A percentile compares a stretch with the other conserved stretches of the same genome.
Conservation (phyloP, 2,329 filamentous ascomycete species). For the Calonectria multiphialidica region DNA sequence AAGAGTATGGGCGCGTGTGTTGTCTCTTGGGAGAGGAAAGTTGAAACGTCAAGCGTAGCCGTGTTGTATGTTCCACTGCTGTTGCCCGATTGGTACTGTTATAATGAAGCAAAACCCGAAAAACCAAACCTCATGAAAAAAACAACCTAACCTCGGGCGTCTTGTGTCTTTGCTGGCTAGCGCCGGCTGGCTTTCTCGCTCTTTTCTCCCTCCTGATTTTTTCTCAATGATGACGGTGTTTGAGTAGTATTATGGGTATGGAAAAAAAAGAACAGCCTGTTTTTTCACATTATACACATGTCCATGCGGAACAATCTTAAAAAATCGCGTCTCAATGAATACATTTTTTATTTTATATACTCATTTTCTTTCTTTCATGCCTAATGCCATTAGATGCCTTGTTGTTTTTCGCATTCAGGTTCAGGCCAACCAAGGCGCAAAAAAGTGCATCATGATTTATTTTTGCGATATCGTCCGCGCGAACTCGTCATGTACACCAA, state of each 20-base stretch:
- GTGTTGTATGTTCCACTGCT: conserved; percentile 34
- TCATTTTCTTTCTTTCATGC: not conserved
- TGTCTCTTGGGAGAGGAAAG: conserved; percentile 32
- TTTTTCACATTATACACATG: not conserved
- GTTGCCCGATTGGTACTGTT: conserved; percentile 40
- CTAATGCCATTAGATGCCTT: not conserved
- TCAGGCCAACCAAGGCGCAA: not conserved
- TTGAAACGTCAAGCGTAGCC: conserved; percentile 41
- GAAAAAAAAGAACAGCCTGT: not conserved
- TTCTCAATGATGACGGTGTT: not conserved
- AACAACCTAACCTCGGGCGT: no score
- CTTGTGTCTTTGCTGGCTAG: conserved; percentile 16
- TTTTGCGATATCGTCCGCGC: not conserved
- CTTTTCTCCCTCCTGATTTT: not conserved
- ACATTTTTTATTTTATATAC: not conserved
- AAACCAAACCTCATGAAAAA: conserved; percentile 29
- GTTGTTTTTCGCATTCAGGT: not conserved
- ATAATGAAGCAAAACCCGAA: conserved; percentile 41
- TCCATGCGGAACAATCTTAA: not conserved
- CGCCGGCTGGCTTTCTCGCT: not conserved
- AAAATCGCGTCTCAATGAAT: conserved; percentile 2
- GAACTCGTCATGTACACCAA: conserved; percentile 16
- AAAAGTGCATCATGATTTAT: not conserved
- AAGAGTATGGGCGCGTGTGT: conserved; percentile 19
- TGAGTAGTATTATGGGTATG: not conserved